Percentiles rank a stretch among this genome's conserved stretches.
phyloP scores from a whole-genome alignment of 2,329 filamentous ascomycete genomes.

The Epichloe sibirici region DNA sequence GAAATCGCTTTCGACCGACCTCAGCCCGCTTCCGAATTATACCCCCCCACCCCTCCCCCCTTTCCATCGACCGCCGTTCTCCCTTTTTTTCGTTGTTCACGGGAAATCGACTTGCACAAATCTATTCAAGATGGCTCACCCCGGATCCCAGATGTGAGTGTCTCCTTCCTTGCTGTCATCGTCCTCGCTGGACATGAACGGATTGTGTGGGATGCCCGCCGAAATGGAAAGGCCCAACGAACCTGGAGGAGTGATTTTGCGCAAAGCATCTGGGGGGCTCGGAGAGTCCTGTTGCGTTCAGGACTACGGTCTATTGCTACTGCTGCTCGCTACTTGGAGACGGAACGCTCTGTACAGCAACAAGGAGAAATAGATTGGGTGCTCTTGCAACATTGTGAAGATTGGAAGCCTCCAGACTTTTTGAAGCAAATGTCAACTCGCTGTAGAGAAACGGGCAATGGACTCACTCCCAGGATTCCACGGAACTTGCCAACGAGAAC shows the following conservation, averaged over 20 bases:
- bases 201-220: not conserved
- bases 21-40: slow-evolving; percentile 6
- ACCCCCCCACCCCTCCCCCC: slow-evolving; percentile 2
- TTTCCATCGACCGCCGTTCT: slow-evolving; percentile 15
- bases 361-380: not conserved
- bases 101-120: slow-evolving; percentile 4
- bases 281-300: not conserved
- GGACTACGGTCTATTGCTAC: not conserved
- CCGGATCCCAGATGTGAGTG: slow-evolving; percentile 51
- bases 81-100: slow-evolving; percentile 20
- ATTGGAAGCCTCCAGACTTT: not conserved
- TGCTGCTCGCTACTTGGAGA: not conserved
- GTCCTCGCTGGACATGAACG: not conserved
- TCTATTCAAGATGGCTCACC: slow-evolving; percentile 45
- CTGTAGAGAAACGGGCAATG: not conserved
- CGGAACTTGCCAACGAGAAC: not conserved
- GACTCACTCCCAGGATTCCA: not conserved
- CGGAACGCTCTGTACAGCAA: not conserved
- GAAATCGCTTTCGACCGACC: slow-evolving; percentile 3
- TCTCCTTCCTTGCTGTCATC: not conserved
- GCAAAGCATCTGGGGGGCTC: not conserved
- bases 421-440: not conserved
- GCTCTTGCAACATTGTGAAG: not conserved
- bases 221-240: not conserved
- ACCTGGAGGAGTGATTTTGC: not conserved